phyloP scores from a whole-genome alignment of 768 basidiomycete species.

The Serendipita sp. region DNA sequence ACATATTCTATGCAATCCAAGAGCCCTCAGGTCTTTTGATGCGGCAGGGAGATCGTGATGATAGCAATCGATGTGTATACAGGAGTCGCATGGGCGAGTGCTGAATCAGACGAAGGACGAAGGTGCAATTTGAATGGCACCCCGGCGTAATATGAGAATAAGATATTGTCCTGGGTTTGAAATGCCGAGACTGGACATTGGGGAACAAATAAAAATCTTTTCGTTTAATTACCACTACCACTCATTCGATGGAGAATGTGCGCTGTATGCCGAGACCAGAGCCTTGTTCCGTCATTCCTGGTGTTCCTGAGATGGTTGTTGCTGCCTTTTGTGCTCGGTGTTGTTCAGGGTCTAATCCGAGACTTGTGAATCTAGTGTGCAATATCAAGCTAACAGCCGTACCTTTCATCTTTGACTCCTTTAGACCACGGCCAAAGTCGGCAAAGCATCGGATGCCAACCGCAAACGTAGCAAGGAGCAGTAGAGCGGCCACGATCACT shows the following conservation, averaged over 20 bases:
- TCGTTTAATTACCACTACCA: background rate
- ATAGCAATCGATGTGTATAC: background rate
- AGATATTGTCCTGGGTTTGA: background rate
- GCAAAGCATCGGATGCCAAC: constrained; percentile 65
- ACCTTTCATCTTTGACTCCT: constrained; percentile 59
- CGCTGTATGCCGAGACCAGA: background rate
- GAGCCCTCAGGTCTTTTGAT: too few species aligned
- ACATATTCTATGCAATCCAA: too few species aligned
- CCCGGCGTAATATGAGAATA: background rate
- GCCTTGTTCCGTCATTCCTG: constrained; percentile 1
- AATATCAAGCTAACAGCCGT: constrained; percentile 19
- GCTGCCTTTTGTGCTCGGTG: background rate
- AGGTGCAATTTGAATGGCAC: background rate
- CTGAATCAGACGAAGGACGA: background rate
- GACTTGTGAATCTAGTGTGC: background rate
- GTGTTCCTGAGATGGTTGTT: background rate
- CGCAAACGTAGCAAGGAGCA: constrained; percentile 56
- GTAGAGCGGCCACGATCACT: constrained; percentile 65
- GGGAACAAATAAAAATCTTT: background rate
- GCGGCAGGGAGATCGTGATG: too few species aligned
- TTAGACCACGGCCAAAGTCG: constrained; percentile 71
- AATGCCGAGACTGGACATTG: background rate
- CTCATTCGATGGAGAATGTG: constrained; percentile 3
- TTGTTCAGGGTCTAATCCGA: background rate
- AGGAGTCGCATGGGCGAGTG: background rate